These are phyloP conservation scores for Gloeophyllum trabeum DNA, from an alignment of 768 basidiomycete species.

Conservation along the genomic window DNA sequence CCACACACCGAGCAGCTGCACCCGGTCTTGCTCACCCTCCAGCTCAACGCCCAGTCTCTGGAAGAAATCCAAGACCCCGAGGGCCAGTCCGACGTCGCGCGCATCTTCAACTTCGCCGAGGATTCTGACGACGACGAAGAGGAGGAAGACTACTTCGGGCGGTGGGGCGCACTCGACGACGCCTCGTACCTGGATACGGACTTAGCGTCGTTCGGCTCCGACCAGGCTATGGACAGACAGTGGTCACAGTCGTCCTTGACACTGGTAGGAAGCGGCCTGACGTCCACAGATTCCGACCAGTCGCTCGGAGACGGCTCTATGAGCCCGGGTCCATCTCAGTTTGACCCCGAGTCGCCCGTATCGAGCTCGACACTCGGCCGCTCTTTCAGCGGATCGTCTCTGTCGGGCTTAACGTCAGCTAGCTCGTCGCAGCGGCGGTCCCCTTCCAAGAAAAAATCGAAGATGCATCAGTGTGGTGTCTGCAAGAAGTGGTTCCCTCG, in stretches of 20 bases:
- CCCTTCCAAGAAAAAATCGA: slow-evolving; percentile 24
- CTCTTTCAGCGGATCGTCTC: background rate
- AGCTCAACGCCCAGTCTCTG: slow-evolving; percentile 11
- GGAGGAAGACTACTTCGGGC: no score
- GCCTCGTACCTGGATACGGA: no score
- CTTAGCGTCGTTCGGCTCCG: no score
- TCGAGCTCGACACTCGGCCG: no score
- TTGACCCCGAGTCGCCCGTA: background rate
- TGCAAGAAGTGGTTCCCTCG: slow-evolving; percentile 36
- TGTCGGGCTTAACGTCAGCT: background rate
- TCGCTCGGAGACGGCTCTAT: no score
- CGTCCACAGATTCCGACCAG: no score
- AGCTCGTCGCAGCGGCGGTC: background rate
- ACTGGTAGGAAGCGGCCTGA: no score
- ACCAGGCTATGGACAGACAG: no score
- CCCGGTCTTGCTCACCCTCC: no score
- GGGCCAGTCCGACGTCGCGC: slow-evolving; percentile 15
- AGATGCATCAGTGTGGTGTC: slow-evolving; percentile 36
- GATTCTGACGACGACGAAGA: slow-evolving; percentile 19
- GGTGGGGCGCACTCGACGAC: no score
- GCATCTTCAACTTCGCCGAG: slow-evolving; percentile 12
- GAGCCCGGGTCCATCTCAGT: background rate
- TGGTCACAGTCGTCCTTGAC: no score
- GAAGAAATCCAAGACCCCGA: slow-evolving; percentile 15
- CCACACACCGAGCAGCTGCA: no score